These are phyloP conservation scores for Colletotrichum eremochloae DNA, from an alignment of 2,329 filamentous ascomycete genomes.

Conservation along the genomic window DNA sequence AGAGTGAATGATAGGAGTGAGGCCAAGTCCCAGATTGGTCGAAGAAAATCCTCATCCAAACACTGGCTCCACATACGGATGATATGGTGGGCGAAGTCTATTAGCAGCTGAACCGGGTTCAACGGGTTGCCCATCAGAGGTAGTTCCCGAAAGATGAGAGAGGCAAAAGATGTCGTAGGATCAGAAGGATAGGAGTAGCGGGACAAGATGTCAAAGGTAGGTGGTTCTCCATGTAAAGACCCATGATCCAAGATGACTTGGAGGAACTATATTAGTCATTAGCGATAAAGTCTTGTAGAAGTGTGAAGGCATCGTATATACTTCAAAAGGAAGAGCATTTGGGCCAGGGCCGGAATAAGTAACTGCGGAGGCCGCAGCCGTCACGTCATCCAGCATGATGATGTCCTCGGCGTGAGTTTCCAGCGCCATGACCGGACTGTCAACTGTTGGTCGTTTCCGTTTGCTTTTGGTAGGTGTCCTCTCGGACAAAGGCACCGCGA, in stretches of 20 bases:
- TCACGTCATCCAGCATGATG: slow-evolving; percentile 50
- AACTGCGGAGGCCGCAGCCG: slow-evolving; percentile 16
- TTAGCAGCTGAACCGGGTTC: slow-evolving; percentile 68
- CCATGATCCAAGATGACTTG: slow-evolving; percentile 75
- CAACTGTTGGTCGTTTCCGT: slow-evolving; percentile 74
- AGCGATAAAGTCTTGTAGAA: slow-evolving; percentile 39
- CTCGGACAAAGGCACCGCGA: slow-evolving; percentile 61
- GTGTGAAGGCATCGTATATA: slow-evolving; percentile 47
- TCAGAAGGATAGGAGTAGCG: slow-evolving; percentile 75
- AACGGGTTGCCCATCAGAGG: slow-evolving; percentile 65
- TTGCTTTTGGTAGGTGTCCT: slow-evolving; percentile 77
- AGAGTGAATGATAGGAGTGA: slow-evolving; percentile 75
- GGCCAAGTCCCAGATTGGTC: slow-evolving; percentile 74
- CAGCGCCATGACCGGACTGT: slow-evolving; percentile 76
- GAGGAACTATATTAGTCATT: slow-evolving; percentile 61
- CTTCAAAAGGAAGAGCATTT: slow-evolving; percentile 57
- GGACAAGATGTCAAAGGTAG: slow-evolving; percentile 77
- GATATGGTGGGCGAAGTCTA: slow-evolving; percentile 74
- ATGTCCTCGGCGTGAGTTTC: slow-evolving; percentile 64
- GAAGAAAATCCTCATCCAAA: slow-evolving; percentile 71
- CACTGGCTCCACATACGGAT: slow-evolving; percentile 78
- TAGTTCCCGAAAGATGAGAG: slow-evolving; percentile 77
- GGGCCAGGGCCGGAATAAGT: slow-evolving; percentile 14
- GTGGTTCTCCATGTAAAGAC: slow-evolving; percentile 65
- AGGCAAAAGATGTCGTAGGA: slow-evolving; percentile 72